Evolutionary conservation across 495 filamentous ascomycete species (phyloP).

Genomic region (Hypomontagnella monticulosa): DNA sequence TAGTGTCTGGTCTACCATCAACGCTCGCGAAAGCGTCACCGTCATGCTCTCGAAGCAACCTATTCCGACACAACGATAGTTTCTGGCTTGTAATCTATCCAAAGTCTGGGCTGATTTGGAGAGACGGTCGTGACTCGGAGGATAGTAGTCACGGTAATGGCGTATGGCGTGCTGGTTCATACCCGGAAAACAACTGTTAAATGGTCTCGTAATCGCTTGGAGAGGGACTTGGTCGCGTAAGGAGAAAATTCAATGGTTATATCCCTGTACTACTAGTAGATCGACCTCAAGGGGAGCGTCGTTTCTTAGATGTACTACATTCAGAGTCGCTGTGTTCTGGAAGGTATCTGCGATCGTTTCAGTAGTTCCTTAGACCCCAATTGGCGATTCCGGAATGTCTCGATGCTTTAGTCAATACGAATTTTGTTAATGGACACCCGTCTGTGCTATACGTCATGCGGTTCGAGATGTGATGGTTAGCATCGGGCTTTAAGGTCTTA

Average conservation of each 20-base stretch:
- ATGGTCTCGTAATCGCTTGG: neutral
- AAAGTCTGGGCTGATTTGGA: neutral
- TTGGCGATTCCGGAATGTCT: neutral
- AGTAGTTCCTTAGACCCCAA: neutral
- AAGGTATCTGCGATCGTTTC: neutral
- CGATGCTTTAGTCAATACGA: constrained; percentile 8
- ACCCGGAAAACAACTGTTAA: neutral
- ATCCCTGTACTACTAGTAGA: constrained; percentile 23
- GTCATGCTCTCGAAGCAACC: constrained; percentile 58
- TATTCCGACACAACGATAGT: constrained; percentile 26
- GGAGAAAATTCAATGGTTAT: constrained; percentile 14
- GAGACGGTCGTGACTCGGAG: neutral
- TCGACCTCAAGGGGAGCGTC: neutral
- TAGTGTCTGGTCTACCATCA: constrained; percentile 62
- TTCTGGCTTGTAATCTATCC: neutral
- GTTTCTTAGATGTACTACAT: neutral
- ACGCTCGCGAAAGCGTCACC: constrained; percentile 66
- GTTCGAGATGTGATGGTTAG: constrained; percentile 2
- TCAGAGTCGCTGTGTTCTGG: neutral
- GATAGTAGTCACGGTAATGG: constrained; percentile 10
- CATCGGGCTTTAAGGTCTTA: constrained; percentile 28
- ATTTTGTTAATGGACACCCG: neutral
- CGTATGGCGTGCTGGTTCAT: constrained; percentile 26
- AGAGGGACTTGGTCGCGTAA: neutral
- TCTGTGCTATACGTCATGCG: constrained; percentile 2